Base-by-base conservation (phyloP, 352 stramenopile species). In the Globisporangium nagaii region DNA sequence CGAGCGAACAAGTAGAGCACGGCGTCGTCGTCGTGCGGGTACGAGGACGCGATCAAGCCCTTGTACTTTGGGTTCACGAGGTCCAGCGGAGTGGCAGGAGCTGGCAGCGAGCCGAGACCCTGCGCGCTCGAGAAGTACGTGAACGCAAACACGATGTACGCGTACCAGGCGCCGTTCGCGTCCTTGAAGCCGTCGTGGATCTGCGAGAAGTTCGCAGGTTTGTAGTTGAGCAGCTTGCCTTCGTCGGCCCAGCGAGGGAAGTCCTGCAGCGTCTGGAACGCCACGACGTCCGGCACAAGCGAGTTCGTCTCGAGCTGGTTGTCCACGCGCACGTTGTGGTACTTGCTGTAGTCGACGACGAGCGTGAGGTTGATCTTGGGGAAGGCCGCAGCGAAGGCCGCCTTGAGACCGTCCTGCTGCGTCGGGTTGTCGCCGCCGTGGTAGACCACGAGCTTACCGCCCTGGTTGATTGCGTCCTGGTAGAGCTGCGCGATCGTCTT, bases 341-440 rank as follows among this genome's bases (percentile, higher is more conserved):
- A 79, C 63, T 80, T 80, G 66, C 53, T 68, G 66, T 85, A 78
- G 62, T 81, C 75, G 15, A 79, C 62, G 54, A 80, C 60, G 30
- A 86, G 47, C 30, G 72, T 81, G 68, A 85, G 75, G 45, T 85
- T 85, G 62, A 88, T 71, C 9, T 73, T 39, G 22, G 79, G 73
- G 68, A 73, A 82, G 3, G 66, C 54, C 0, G 49, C 55, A 2
- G 19, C 35, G 60, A 73, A 75, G 28, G 61, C 60, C 4, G 68
- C 44, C 20, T 62, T 51, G 15, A 68, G 31, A 0, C 13, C 32
- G 15, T 68, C 48, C 20, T 71, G 62, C 51, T 80, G 67, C 2
- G 35, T 58, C 4, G 58, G 37, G 39, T 60, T 66, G 39, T 80
- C 72, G 43, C 68, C 70, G 17, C 69, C 66, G 44, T 65, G 52